Evolutionary conservation across 768 basidiomycete species (phyloP).

Genomic region (Kwoniella bestiolae): DNA sequence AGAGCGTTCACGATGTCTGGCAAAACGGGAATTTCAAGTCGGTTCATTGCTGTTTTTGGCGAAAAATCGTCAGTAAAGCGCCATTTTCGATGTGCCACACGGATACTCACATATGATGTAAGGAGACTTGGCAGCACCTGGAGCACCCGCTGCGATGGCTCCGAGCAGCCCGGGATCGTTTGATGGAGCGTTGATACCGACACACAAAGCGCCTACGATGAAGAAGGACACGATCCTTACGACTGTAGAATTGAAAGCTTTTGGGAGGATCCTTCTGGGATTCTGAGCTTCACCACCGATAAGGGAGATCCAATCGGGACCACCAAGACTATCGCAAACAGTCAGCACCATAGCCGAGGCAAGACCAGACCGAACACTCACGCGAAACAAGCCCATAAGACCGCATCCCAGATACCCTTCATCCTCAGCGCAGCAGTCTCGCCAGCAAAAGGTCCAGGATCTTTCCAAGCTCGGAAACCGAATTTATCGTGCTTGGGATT

Average conservation of each 20-base stretch:
- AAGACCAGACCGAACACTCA: constrained; percentile 5
- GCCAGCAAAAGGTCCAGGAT: constrained; percentile 27
- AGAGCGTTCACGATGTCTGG: constrained; percentile 34
- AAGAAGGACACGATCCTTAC: constrained; percentile 27
- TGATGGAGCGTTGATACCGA: constrained; percentile 18
- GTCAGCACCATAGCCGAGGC: neutral
- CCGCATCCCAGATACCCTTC: constrained; percentile 28
- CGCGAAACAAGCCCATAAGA: constrained; percentile 27
- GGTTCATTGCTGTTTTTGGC: constrained; percentile 23
- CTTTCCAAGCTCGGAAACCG: constrained; percentile 36
- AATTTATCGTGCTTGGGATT: constrained; percentile 65
- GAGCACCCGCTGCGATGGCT: constrained; percentile 29
- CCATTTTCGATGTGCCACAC: neutral
- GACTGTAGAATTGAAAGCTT: constrained; percentile 28
- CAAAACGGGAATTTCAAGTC: constrained; percentile 19
- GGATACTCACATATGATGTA: constrained; percentile 33
- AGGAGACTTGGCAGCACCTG: constrained; percentile 33
- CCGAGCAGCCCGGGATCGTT: constrained; percentile 20
- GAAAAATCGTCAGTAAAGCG: neutral
- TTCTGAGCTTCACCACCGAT: constrained; percentile 24
- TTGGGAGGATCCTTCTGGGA: constrained; percentile 26
- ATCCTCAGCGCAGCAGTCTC: constrained; percentile 1
- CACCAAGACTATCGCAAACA: constrained; percentile 7
- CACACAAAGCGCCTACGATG: constrained; percentile 14
- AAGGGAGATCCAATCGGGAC: constrained; percentile 27